phyloP scores from a whole-genome alignment of 2,329 filamentous ascomycete genomes.

The Periconia digitata region DNA sequence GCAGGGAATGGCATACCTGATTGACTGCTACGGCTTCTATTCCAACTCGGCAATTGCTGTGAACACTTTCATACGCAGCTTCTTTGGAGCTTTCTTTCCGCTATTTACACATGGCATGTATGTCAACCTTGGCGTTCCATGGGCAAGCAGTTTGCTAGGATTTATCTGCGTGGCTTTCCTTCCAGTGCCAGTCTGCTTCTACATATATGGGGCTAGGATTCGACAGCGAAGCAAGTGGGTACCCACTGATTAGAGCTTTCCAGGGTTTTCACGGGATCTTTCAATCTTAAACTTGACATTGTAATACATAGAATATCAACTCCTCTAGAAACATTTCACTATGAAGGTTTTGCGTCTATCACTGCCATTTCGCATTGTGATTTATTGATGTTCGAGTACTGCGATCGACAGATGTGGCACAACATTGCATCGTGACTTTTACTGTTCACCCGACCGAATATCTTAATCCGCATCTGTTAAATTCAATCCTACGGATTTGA shows the following conservation, averaged over 20 bases:
- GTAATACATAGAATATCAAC: not conserved
- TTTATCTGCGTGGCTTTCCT: conserved; percentile 37
- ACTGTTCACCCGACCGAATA: too few species aligned
- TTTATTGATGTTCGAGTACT: too few species aligned
- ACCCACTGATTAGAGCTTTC: conserved; percentile 18
- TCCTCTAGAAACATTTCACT: not conserved
- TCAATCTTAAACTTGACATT: not conserved
- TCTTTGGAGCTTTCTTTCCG: conserved; percentile 55
- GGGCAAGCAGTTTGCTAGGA: conserved; percentile 36
- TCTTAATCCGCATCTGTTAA: too few species aligned
- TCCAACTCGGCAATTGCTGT: conserved; percentile 52
- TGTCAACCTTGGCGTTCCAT: conserved; percentile 34
- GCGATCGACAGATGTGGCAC: too few species aligned
- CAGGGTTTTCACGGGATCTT: too few species aligned
- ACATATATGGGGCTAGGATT: conserved; percentile 37
- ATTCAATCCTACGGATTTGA: too few species aligned
- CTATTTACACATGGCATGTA: conserved; percentile 55
- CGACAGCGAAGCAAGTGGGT: conserved; percentile 36
- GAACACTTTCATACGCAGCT: conserved; percentile 53
- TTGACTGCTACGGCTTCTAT: conserved; percentile 61
- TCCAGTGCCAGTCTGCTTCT: conserved; percentile 41
- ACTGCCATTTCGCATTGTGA: too few species aligned
- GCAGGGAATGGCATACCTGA: conserved; percentile 79
- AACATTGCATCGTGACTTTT: too few species aligned
- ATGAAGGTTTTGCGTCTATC: not conserved